Conservation (phyloP, 176 grass and related monocot genomes). For the Saccharum spontaneum region DNA sequence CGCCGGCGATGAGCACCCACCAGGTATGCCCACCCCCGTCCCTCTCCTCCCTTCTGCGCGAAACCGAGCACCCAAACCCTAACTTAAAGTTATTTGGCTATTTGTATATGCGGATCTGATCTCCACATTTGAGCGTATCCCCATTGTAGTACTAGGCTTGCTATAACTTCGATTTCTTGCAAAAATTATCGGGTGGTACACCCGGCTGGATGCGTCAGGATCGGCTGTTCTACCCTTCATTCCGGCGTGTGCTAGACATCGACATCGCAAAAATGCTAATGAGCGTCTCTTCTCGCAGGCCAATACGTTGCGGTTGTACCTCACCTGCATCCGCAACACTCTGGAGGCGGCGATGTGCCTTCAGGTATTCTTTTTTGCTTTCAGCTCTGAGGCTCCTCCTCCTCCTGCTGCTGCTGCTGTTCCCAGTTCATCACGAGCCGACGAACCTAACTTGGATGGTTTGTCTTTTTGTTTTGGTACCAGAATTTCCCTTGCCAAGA, state of each 20-base stretch:
- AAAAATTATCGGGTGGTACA: too few species aligned
- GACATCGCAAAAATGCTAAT: neutral
- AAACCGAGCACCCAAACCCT: neutral
- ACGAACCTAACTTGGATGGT: neutral
- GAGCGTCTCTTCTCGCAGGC: slow-evolving; percentile 46
- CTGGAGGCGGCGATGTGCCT: slow-evolving; percentile 97
- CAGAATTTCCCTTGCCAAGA: slow-evolving; percentile 99
- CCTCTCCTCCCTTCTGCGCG: neutral
- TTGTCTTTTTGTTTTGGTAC: neutral
- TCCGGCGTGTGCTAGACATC: neutral
- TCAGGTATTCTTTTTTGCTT: slow-evolving; percentile 44
- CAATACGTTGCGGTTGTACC: slow-evolving; percentile 75
- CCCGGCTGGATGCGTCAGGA: neutral
- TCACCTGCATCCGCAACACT: slow-evolving; percentile 93
- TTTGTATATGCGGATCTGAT: too few species aligned
- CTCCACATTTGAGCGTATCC: too few species aligned
- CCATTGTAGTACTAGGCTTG: too few species aligned
- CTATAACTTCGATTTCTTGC: too few species aligned
- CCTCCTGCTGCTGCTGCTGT: neutral
- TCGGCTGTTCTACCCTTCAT: neutral
- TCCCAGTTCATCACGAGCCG: neutral
- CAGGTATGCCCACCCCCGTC: neutral
- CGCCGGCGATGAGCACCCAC: neutral
- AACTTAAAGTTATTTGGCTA: neutral
- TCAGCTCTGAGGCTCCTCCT: neutral